Evolutionary conservation across 1,284 basidiomycete genomes (phyloP).

Genomic region (Marasmius sp.): DNA sequence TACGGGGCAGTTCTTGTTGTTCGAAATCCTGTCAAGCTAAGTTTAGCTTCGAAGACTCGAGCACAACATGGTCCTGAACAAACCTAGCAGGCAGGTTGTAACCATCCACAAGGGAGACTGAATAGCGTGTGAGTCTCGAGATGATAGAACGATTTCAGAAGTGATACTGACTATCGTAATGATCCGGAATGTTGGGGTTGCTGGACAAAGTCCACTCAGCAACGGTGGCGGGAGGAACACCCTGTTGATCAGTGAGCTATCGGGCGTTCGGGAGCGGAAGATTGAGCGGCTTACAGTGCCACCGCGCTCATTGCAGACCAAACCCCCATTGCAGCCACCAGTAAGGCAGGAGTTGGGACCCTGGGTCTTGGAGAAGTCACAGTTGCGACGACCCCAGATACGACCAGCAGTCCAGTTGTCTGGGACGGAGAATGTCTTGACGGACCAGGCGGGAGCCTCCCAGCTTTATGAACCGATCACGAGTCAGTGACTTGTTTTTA

Average conservation of each 20-base stretch:
- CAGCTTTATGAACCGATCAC: constrained; percentile 29
- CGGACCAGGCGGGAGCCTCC: constrained; percentile 35
- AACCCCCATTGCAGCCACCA: constrained; percentile 45
- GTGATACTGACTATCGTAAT: constrained; percentile 38
- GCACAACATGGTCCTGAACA: not conserved
- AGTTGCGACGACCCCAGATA: constrained; percentile 47
- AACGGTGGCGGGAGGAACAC: constrained; percentile 56
- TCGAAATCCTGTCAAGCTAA: constrained; percentile 34
- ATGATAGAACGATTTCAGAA: not conserved
- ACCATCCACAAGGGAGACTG: constrained; percentile 52
- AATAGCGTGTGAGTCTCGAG: not conserved
- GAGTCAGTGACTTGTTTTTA: not conserved
- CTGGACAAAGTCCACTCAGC: constrained; percentile 52
- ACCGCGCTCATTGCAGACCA: constrained; percentile 37
- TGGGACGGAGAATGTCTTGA: constrained; percentile 40
- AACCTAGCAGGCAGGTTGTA: constrained; percentile 50
- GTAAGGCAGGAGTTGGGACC: constrained; percentile 51
- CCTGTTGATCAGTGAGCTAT: constrained; percentile 21
- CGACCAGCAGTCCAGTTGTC: constrained; percentile 49
- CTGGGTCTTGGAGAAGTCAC: constrained; percentile 38
- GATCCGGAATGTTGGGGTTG: constrained; percentile 33
- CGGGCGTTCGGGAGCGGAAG: not conserved
- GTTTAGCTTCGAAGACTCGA: constrained; percentile 3
- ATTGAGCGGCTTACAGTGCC: constrained; percentile 35
- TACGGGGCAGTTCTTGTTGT: constrained; percentile 39